Evolutionary conservation across 140 eudicot genomes (phyloP).

Genomic region (Bidens hawaiensis): DNA sequence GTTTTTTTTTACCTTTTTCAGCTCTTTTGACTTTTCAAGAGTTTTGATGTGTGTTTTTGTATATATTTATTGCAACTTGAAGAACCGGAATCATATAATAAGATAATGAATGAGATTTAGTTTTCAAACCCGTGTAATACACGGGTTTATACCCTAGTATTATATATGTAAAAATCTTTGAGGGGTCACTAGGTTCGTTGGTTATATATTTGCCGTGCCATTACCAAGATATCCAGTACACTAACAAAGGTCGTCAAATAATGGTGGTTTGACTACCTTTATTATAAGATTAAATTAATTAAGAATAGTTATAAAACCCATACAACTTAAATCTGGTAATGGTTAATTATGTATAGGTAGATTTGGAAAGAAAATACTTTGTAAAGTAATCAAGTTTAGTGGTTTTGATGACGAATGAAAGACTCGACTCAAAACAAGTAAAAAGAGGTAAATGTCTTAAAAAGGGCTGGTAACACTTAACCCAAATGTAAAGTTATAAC

Average conservation of each 20-base stretch:
- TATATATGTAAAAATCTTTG: not conserved
- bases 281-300: not conserved
- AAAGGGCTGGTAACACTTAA: too few relatives aligned
- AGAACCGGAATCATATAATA: too few relatives aligned
- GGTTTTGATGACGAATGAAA: not conserved
- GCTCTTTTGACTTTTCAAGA: too few relatives aligned
- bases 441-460: too few relatives aligned
- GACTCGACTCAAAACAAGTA: not conserved
- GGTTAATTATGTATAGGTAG: not conserved
- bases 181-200: slow-evolving; percentile 1
- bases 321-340: not conserved
- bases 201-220: not conserved
- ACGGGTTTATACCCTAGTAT: too few relatives aligned
- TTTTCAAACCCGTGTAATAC: too few relatives aligned
- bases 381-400: not conserved
- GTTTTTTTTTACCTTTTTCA: too few relatives aligned
- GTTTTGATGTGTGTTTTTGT: too few relatives aligned
- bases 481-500: not conserved
- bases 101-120: too few relatives aligned
- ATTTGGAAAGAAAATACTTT: not conserved
- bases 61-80: too few relatives aligned
- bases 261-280: not conserved
- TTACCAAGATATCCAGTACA: not conserved
- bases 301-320: not conserved
- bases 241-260: not conserved